Evolutionary conservation across 2,329 filamentous ascomycete genomes (phyloP), one percentile per base, ranked within the genome.

Genomic region (Dichotomopilus funicola): DNA sequence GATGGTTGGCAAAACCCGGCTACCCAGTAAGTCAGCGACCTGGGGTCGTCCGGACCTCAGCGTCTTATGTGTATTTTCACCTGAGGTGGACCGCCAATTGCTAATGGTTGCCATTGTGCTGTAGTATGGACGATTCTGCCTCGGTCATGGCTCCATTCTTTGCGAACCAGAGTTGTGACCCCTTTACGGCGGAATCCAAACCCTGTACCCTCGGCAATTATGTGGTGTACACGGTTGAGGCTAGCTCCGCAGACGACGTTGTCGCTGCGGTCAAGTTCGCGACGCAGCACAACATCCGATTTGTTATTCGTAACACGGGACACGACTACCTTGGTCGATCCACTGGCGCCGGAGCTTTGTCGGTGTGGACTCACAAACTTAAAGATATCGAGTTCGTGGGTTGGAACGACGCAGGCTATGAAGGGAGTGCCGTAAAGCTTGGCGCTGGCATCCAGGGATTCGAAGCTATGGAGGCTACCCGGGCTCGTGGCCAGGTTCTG

Each of bases 391-490:
- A 64, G 13, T 68, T 67, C 60, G 63, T 58, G 56, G 57, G 49
- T 45, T 62, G 67, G 37, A 57, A 62, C 19, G 72, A 71, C 60
- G 47, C 42, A 31, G 55, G 66, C 35, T 74, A 78, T 64, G 62
- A 60, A 2, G 78, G 79, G 0, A 68, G 73, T 1, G 80, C 79
- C 0, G 72, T 83, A 60, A 82, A 79, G 64, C 68, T 80, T 19
- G 79, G 78, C 1, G 75, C 78, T 9, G 80, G 80, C 54, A 75
- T 83, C 4, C 74, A 80, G 55, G 77, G 75, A 3, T 71, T 70
- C 49, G 79, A 83, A 56, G 67, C 78, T 2, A 79, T 82, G 59
- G 72, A 75, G 36, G 73, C 72, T 42, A 78, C 75, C 2, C 65
- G 74, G 8, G 68, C 72, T 12, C 65, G 74, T 34, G 76, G 75